Evolutionary conservation across 169 alveolate species (phyloP), one percentile per base, ranked within the genome.

Genomic region (Plasmodium chabaudi): DNA sequence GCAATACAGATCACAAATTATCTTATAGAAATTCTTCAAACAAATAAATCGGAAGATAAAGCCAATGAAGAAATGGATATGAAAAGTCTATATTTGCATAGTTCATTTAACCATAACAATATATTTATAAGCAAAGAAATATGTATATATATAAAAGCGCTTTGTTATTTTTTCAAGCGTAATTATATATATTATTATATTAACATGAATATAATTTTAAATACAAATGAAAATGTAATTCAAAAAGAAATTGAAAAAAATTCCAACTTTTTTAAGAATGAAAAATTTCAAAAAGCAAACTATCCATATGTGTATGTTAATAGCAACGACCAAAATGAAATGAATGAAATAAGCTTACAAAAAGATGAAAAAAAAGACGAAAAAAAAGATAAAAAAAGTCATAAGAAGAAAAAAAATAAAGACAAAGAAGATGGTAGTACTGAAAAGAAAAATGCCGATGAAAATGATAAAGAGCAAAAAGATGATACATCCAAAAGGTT

Each of bases 181-280:
- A 64, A 77, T 68, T 77, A 77, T 23, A 69, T 77, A 44, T 39
- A 77, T 12, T 77, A 64, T 56, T 77, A 77, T 44, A 77, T 64
- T 57, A 77, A 77, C 51, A 77, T 77, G 77, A 47, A 75, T 44
- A 77, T 77, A 42, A 74, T 77, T 34, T 63, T 77, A 69, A 77
- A 68, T 44, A 46, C 57, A 17, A 77, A 77, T 56, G 59, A 64
- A 51, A 77, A 77, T 57, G 39, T 9, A 19, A 44, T 77, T 23
- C 53, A 69, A 44, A 9, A 27, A 25, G 57, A 39, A 9, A 55
- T 77, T 21, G 88, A 77, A 42, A 77, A 39, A 21, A 77, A 56
- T 15, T 6, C 53, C 10, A 61, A 34, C 65, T 12, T 61, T 17
- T 67, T 55, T 53, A 39, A 67, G 53, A 61, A 55, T 9, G 74